Evolutionary conservation across 306 rosid genomes (phyloP), one percentile per base, ranked within the genome.

Genomic region (Prunus fruticosa): DNA sequence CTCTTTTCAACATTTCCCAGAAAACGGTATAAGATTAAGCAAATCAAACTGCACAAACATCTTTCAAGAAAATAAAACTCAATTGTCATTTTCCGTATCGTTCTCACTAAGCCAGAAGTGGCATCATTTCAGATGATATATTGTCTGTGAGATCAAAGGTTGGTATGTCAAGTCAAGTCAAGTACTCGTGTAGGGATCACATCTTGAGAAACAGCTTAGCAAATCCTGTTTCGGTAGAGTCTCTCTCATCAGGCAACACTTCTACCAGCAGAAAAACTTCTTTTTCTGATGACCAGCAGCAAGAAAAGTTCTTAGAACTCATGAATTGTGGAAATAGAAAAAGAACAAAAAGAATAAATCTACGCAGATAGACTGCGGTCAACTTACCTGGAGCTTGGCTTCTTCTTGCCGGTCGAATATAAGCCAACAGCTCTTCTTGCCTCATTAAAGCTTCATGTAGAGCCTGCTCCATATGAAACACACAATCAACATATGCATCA

Each of bases 371-470:
- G 41, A 72, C 23, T 56, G 6, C 23, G 47, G 56, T 61, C 54
- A 80, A 85, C 91, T 18, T 86, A 95, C 99, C 97, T 87, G 90
- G 62, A 69, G 77, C 81, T 81, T 92, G 27, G 96, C 97, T 52
- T 88, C 97, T 85, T 87, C 93, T 78, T 95, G 97, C 45, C 90
- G 64, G 81, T 95, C 97, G 22, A 95, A 95, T 88, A 82, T 89
- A 90, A 30, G 97, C 97, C 77, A 95, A 92, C 79, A 95, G 78
- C 76, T 95, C 99, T 84, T 95, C 99, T 87, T 95, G 99, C 82
- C 86, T 90, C 93, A 95, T 92, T 62, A 90, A 80, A 2, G 97
- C 99, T 69, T 92, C 96, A 73, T 95, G 82, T 50, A 95, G 89
- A 79, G 99, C 97, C 99, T 95, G 77, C 73, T 64, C 77, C 71